Base-by-base conservation (phyloP, 495 filamentous ascomycete species). In the Hypoxylon rickii region DNA sequence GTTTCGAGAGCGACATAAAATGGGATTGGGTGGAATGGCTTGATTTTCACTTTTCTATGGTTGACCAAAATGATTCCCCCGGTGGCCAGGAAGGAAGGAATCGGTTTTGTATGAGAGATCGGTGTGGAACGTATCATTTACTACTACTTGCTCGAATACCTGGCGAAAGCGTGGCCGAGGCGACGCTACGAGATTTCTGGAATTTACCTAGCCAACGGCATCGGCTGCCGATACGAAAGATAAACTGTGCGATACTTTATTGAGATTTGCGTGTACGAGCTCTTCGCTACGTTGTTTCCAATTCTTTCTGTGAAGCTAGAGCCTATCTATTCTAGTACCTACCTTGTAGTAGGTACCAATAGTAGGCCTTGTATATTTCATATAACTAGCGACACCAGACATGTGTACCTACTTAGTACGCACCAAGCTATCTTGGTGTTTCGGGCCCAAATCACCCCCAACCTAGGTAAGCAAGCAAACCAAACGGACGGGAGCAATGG, bases 131-230 rank as follows among this genome's bases (percentile, higher is more conserved):
- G n/a, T n/a, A n/a, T n/a, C n/a, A n/a, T n/a, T n/a, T n/a, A 61
- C 51, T 45, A 17, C 32, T 40, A 52, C 38, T 52, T 62, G 52
- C 53, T 62, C 49, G 52, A 57, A 47, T 62, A 62, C n/a, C n/a
- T n/a, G n/a, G 52, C 42, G n/a, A 48, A 26, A 33, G 21, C 8
- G 20, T 10, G 6, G 15, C 8, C 11, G 37, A 38, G 41, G 22
- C 6, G 31, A 56, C n/a, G 36, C 20, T 17, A 51, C 40, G 42
- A 34, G 51, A 51, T 61, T 21, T 44, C 37, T n/a, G n/a, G n/a
- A n/a, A n/a, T n/a, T n/a, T 12, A n/a, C 24, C 40, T 19, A 17
- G 36, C 7, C 13, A 21, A 18, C 8, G 12, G 36, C 7, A 26
- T 13, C 20, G 16, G 42, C 20, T 19, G 44, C 18, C n/a, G 31